Percentiles rank a stretch among this genome's conserved stretches.
phyloP scores from a whole-genome alignment of 805 yeast species.

The Teunomyces barrocoloradensis region DNA sequence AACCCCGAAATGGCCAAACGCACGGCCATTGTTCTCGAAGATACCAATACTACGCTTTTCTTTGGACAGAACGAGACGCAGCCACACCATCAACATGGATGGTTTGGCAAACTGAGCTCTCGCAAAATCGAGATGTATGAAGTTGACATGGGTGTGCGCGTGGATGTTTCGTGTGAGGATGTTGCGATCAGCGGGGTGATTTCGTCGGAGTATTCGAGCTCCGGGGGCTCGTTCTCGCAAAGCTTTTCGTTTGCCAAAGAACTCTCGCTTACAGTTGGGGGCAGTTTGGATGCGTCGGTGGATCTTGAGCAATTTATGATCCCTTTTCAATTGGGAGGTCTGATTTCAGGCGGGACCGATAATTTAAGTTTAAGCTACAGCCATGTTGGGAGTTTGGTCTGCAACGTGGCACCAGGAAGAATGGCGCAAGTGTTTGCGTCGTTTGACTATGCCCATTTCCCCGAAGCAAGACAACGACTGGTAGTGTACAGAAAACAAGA shows the following conservation, averaged over 20 bases:
- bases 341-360: conserved; percentile 9
- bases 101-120: not conserved
- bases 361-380: conserved; percentile 9
- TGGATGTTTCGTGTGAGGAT: not conserved
- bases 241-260: conserved; percentile 8
- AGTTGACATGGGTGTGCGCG: conserved; percentile 16
- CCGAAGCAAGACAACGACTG: conserved; percentile 12
- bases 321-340: not conserved
- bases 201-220: conserved; percentile 14
- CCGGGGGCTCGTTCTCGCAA: conserved; percentile 17
- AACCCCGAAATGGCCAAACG: conserved; percentile 5
- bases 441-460: conserved; percentile 11
- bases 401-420: conserved; percentile 15
- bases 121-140: conserved; percentile 16
- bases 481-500: conserved; percentile 5
- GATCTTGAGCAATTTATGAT: not conserved
- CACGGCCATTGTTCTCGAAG: conserved; percentile 9
- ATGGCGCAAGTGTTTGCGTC: conserved; percentile 19
- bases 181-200: conserved; percentile 18
- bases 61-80: conserved; percentile 8
- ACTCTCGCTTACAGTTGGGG: not conserved
- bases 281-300: not conserved
- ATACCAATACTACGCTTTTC: conserved; percentile 7
- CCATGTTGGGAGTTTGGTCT: conserved; percentile 15
- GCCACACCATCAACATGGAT: not conserved